phyloP scores from a whole-genome alignment of 805 yeast species.

The Torulaspora quercuum region DNA sequence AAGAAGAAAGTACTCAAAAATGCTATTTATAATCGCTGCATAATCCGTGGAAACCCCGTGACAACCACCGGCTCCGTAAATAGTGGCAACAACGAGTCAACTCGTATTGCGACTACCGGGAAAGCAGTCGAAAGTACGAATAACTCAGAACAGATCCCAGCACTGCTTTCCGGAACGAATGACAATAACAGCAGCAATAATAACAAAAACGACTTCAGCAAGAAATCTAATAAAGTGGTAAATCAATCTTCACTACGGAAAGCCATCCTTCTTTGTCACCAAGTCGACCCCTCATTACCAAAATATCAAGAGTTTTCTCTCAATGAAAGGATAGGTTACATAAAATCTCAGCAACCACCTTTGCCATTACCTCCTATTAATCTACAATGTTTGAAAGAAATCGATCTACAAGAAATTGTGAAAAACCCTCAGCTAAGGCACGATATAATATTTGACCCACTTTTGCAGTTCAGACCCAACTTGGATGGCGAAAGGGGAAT shows the following conservation, averaged over 20 bases:
- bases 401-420: slow-evolving; percentile 82
- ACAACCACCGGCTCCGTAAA: slow-evolving; percentile 1
- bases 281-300: slow-evolving; percentile 15
- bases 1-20: slow-evolving; percentile 9
- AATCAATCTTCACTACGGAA: slow-evolving; percentile 14
- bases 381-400: slow-evolving; percentile 74
- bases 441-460: slow-evolving; percentile 89
- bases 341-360: slow-evolving; percentile 27
- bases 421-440: slow-evolving; percentile 91
- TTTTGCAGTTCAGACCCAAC: slow-evolving; percentile 85
- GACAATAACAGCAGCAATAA: too few species aligned
- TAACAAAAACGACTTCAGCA: too few species aligned
- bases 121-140: too few species aligned
- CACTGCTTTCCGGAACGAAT: too few species aligned
- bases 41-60: slow-evolving; percentile 2
- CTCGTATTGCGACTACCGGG: too few species aligned
- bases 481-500: slow-evolving; percentile 87
- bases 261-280: slow-evolving; percentile 22
- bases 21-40: slow-evolving; percentile 4
- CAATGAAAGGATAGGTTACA: slow-evolving; percentile 26
- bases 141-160: too few species aligned
- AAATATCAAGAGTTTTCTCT: slow-evolving; percentile 21
- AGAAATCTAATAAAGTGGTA: too few species aligned
- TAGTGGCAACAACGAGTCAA: too few species aligned
- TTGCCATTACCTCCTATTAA: slow-evolving; percentile 78